These are phyloP conservation scores for Aspergillus avenaceus DNA, from an alignment of 495 filamentous ascomycete genomes.

Conservation along the genomic window DNA sequence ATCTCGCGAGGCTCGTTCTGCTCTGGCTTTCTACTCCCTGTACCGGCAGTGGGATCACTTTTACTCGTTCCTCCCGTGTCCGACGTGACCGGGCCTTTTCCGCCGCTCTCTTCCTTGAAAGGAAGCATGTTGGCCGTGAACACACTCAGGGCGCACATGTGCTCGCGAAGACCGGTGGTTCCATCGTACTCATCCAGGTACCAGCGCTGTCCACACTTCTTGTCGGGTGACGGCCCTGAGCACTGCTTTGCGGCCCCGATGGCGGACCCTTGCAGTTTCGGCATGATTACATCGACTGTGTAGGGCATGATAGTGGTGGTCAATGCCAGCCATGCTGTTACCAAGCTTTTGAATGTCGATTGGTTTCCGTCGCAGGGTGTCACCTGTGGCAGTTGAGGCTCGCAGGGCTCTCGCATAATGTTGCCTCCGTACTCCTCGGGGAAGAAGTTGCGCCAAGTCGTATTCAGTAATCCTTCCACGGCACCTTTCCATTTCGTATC, in stretches of 20 bases:
- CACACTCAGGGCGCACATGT: conserved; percentile 57
- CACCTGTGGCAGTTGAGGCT: conserved; percentile 50
- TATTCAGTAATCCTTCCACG: conserved; percentile 51
- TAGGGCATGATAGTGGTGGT: conserved; percentile 63
- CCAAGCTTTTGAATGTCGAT: conserved; percentile 70
- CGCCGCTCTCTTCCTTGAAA: conserved; percentile 33
- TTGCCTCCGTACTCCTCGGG: conserved; percentile 52
- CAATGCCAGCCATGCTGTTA: conserved; percentile 65
- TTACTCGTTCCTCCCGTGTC: conserved; percentile 62
- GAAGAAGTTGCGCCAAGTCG: conserved; percentile 42
- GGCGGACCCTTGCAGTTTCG: conserved; percentile 53
- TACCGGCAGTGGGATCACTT: conserved; percentile 57
- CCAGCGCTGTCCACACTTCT: conserved; percentile 50
- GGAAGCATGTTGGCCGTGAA: conserved; percentile 50
- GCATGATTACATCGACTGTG: conserved; percentile 51
- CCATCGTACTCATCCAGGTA: conserved; percentile 42
- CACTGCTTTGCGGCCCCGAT: conserved; percentile 59
- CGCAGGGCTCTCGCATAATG: conserved; percentile 69
- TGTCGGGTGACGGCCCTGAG: conserved; percentile 47
- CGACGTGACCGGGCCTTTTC: conserved; percentile 49
- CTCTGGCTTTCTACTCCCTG: conserved; percentile 13
- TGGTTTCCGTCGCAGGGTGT: conserved; percentile 76
- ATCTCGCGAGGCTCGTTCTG: conserved; percentile 34
- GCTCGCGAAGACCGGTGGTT: conserved; percentile 52
- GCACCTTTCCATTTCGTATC: conserved; percentile 52